Evolutionary conservation across 169 alveolate species (phyloP).

Genomic region (Condylostoma magnum): DNA sequence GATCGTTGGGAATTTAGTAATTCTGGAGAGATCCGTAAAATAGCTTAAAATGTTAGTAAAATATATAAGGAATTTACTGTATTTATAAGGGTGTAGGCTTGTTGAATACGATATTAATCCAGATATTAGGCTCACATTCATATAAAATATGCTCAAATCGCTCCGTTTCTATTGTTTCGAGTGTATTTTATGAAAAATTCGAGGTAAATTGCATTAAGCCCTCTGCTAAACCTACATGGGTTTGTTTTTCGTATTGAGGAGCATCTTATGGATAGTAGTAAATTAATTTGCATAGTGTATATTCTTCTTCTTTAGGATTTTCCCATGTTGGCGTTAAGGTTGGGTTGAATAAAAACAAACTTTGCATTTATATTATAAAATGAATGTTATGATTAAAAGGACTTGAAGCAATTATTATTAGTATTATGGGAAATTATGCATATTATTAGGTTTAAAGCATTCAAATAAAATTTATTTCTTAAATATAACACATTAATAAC

Average conservation of each 20-base stretch:
- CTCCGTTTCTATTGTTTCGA: slow-evolving; percentile 27
- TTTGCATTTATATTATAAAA: too few species aligned
- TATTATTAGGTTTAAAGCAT: too few species aligned
- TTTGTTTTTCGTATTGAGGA: slow-evolving; percentile 16
- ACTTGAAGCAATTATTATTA: too few species aligned
- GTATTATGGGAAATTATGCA: too few species aligned
- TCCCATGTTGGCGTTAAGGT: slow-evolving; percentile 10
- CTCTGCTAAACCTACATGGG: slow-evolving; percentile 30
- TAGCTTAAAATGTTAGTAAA: slow-evolving; percentile 5
- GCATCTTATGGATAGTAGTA: slow-evolving; percentile 21
- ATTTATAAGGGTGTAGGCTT: not conserved
- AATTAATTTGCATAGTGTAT: slow-evolving; percentile 6
- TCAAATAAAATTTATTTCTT: too few species aligned
- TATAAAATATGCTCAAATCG: slow-evolving; percentile 9
- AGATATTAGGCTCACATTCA: slow-evolving; percentile 24
- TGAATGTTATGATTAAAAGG: too few species aligned
- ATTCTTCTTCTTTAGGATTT: slow-evolving; percentile 24
- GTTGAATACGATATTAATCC: slow-evolving; percentile 18
- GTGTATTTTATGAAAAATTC: slow-evolving; percentile 18
- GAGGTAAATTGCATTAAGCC: not conserved
- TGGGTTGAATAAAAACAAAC: slow-evolving; percentile 20
- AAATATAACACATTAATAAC: too few species aligned
- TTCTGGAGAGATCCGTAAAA: slow-evolving; percentile 7
- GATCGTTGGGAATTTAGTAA: slow-evolving; percentile 14
- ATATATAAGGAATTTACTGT: slow-evolving; percentile 10